These are phyloP conservation scores for Ogataea pilisensis DNA, from an alignment of 805 yeast species.

Conservation along the genomic window DNA sequence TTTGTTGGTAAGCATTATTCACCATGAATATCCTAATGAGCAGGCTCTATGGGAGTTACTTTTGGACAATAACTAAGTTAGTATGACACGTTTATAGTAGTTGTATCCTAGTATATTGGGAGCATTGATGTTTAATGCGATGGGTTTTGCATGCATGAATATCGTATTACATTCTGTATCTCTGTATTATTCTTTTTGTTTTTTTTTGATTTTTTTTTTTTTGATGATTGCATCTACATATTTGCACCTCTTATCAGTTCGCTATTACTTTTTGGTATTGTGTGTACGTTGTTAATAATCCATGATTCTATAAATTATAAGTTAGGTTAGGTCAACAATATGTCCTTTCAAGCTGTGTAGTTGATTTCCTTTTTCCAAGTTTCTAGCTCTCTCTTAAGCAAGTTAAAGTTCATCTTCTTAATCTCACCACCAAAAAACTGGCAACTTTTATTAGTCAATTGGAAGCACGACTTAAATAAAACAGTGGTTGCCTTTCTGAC, in stretches of 20 bases:
- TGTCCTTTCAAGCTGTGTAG: constrained; percentile 9
- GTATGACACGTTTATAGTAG: too few relatives aligned
- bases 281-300: too few relatives aligned
- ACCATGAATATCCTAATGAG: constrained; percentile 75
- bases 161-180: too few relatives aligned
- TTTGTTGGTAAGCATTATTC: constrained; percentile 77
- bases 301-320: not conserved
- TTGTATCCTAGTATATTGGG: too few relatives aligned
- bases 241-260: too few relatives aligned
- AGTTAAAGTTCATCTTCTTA: constrained; percentile 21
- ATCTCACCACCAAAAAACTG: constrained; percentile 29
- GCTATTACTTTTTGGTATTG: too few relatives aligned
- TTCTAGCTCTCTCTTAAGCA: constrained; percentile 34
- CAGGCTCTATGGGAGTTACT: constrained; percentile 73
- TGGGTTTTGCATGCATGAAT: too few relatives aligned
- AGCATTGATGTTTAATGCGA: too few relatives aligned
- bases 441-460: constrained; percentile 24
- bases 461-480: constrained; percentile 42
- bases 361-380: constrained; percentile 32
- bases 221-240: not conserved
- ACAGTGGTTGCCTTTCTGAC: constrained; percentile 45
- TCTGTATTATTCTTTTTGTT: too few relatives aligned
- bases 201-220: not conserved
- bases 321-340: not conserved
- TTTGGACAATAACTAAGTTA: constrained; percentile 23